These are phyloP conservation scores for Xanthoconium stramineum DNA, from an alignment of 768 basidiomycete species.

Conservation along the genomic window DNA sequence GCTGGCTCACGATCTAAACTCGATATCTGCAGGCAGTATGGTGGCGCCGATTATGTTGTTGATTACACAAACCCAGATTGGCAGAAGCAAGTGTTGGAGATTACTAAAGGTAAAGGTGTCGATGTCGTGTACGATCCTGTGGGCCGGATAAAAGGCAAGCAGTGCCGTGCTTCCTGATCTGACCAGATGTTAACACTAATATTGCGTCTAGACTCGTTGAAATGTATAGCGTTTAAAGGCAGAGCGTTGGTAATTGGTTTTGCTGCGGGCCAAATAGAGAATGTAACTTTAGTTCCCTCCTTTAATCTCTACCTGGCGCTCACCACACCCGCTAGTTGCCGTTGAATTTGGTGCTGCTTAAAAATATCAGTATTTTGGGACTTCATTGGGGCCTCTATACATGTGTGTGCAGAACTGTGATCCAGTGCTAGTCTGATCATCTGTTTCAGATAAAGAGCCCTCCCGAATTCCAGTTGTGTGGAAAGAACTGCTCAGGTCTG, in stretches of 20 bases:
- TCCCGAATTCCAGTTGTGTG: conserved; percentile 65
- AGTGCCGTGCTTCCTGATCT: background rate
- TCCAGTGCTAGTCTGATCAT: background rate
- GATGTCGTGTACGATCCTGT: conserved; percentile 89
- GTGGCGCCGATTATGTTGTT: conserved; percentile 80
- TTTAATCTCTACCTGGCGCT: background rate
- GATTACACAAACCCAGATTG: conserved; percentile 78
- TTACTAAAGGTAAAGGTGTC: conserved; percentile 83
- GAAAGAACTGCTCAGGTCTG: conserved; percentile 64
- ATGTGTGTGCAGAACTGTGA: conserved; percentile 40
- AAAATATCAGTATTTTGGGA: conserved; percentile 82
- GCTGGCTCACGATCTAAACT: conserved; percentile 79
- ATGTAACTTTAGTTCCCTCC: background rate
- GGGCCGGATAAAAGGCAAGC: conserved; percentile 64
- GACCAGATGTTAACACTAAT: background rate
- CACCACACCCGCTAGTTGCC: conserved; percentile 54
- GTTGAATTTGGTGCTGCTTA: conserved; percentile 76
- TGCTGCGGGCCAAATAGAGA: conserved; percentile 25
- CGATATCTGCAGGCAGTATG: conserved; percentile 67
- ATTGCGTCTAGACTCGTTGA: conserved; percentile 61
- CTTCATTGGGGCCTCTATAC: conserved; percentile 84
- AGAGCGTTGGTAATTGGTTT: conserved; percentile 89
- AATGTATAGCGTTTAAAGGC: conserved; percentile 94
- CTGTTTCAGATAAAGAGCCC: conserved; percentile 57
- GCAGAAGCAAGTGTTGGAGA: conserved; percentile 85